Evolutionary conservation across 202 grass and related monocot species (phyloP), one percentile per base, ranked within the genome.

Genomic region (Panicum virgatum): DNA sequence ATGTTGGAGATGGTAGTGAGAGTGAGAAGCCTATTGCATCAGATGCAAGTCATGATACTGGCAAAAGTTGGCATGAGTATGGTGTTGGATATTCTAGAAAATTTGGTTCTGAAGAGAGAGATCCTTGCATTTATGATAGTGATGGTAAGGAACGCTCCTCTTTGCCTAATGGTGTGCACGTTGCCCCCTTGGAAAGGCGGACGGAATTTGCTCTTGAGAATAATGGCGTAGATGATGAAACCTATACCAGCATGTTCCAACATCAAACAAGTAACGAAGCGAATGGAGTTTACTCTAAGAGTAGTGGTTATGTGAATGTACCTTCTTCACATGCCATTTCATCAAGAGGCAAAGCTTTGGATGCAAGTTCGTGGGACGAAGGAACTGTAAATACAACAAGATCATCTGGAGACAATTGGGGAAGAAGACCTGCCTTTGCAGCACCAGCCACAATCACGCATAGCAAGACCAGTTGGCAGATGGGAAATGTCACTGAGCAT

Each of bases 331-430:
- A 87, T 83, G 58, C 73, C 62, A 83, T 63, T 84, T 89, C 77
- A 78, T 93, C 91, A 29, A 88, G 81, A 88, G 81, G 62, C 77
- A 94, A 91, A 85, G 26, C 73, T 58, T 20, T 62, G 76, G 78
- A 73, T 51, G 77, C 82, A 42, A 84, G 71, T 90, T 84, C 80
- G 18, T 86, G 82, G 81, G 86, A 94, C 92, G 86, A 80, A 85
- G 69, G 36, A 37, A 20, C 70, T 84, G 82, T 79, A 76, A 88
- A 89, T 52, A 63, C 81, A 47, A 71, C 88, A 79, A 82, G 72
- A 87, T 57, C 91, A 62, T 70, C 42, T 43, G 94, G 77, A 66
- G 94, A 92, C 29, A 90, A 66, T 78, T 92, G 91, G 94, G 89
- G 81, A 16, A 97, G 84, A 89, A 92, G 62, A 69, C 54, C 80